phyloP scores from a whole-genome alignment of 1,284 basidiomycete species.

The Vanrija humicola region DNA sequence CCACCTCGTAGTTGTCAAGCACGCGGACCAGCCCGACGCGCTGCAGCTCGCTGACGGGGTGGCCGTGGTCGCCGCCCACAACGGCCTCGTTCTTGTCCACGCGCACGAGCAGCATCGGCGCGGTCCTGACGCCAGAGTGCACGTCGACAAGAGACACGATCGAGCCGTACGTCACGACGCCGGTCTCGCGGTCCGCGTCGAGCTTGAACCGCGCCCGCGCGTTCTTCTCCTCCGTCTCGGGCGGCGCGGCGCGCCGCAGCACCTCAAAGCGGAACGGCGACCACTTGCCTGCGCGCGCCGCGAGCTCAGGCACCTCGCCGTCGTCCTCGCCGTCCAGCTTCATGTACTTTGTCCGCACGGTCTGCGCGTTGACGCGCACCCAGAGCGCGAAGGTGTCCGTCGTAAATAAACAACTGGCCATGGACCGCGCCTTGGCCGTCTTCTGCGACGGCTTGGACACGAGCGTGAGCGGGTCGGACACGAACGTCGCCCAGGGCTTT shows the following conservation, averaged over 20 bases:
- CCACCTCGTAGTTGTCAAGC: constrained; percentile 17
- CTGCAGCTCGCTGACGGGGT: constrained; percentile 90
- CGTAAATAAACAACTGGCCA: constrained; percentile 82
- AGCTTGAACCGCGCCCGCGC: constrained; percentile 9
- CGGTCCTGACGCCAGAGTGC: constrained; percentile 74
- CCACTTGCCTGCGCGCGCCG: constrained; percentile 38
- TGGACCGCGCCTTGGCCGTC: constrained; percentile 90
- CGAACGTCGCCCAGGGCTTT: constrained; percentile 77
- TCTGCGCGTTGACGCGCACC: constrained; percentile 95
- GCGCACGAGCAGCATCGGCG: constrained; percentile 84
- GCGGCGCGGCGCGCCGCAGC: constrained; percentile 20
- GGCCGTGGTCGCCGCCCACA: constrained; percentile 56
- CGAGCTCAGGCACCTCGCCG: constrained; percentile 11
- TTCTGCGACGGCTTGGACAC: constrained; percentile 97
- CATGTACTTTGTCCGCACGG: constrained; percentile 95
- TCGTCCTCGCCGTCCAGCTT: constrained; percentile 54
- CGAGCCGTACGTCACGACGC: constrained; percentile 79
- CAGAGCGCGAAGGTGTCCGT: constrained; percentile 90
- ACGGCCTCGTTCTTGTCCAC: constrained; percentile 81
- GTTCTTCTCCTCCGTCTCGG: constrained; percentile 5
- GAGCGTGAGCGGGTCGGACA: constrained; percentile 85
- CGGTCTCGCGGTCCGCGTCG: constrained; percentile 7
- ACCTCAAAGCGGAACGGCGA: constrained; percentile 42
- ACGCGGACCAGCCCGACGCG: constrained; percentile 85
- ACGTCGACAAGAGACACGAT: constrained; percentile 81